Evolutionary conservation across 2,329 filamentous ascomycete species (phyloP).

Genomic region (Knoxdaviesia capensis): DNA sequence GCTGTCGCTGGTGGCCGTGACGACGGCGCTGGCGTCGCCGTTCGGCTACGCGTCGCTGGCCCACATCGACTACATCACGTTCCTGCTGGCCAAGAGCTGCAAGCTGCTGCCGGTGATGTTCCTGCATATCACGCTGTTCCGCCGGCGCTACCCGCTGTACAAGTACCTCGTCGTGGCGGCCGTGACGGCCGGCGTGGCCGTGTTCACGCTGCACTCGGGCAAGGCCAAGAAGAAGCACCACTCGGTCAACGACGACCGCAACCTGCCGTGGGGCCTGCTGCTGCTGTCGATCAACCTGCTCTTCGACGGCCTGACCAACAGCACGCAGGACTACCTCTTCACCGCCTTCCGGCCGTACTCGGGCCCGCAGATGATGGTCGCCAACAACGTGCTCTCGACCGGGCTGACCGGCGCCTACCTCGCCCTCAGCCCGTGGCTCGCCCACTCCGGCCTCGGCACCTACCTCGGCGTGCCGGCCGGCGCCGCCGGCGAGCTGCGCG

Average conservation of each 20-base stretch:
- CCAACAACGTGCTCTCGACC: conserved; percentile 78
- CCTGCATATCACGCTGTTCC: conserved; percentile 81
- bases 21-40: conserved; percentile 74
- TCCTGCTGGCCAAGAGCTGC: conserved; percentile 92
- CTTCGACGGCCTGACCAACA: conserved; percentile 91
- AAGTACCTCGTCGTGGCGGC: conserved; percentile 88
- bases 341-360: conserved; percentile 56
- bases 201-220: conserved; percentile 78
- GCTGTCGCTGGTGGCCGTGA: conserved; percentile 68
- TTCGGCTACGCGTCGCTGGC: conserved; percentile 86
- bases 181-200: conserved; percentile 79
- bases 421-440: conserved; percentile 60
- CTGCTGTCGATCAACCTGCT: conserved; percentile 77
- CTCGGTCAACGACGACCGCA: conserved; percentile 27
- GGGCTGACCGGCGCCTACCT: conserved; percentile 60
- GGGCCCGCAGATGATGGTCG: conserved; percentile 98
- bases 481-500: conserved; percentile 53
- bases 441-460: conserved; percentile 40
- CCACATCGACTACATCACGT: conserved; percentile 96
- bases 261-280: conserved; percentile 59
- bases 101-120: conserved; percentile 98
- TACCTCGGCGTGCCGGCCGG: conserved; percentile 46
- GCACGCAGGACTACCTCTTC: conserved; percentile 92
- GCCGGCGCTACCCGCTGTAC: conserved; percentile 74
- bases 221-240: conserved; percentile 27